phyloP scores from a whole-genome alignment of 352 stramenopile genomes.

The Pelagophyceae sp. region DNA sequence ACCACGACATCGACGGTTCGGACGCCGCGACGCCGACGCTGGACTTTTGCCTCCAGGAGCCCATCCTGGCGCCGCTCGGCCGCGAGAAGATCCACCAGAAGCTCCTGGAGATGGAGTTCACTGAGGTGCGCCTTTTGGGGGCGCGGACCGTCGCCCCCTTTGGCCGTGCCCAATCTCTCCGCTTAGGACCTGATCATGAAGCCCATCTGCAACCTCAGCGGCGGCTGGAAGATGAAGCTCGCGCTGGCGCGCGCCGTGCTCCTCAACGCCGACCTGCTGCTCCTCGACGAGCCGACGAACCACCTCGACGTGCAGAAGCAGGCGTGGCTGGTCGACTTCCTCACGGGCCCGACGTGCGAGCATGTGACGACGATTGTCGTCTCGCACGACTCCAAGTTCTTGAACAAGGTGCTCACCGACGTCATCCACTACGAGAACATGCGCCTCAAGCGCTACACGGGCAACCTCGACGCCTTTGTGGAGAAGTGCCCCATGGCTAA shows the following conservation, averaged over 20 bases:
- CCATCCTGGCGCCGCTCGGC: conserved; percentile 13
- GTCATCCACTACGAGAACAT: conserved; percentile 74
- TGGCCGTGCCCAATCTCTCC: too few relatives aligned
- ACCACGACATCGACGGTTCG: conserved; percentile 20
- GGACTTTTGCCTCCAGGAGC: conserved; percentile 18
- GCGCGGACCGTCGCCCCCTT: too few relatives aligned
- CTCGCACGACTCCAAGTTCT: conserved; percentile 72
- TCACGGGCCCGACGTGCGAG: conserved; percentile 59
- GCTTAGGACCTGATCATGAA: conserved; percentile 57
- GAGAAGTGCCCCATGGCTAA: conserved; percentile 40
- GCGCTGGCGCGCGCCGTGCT: conserved; percentile 41
- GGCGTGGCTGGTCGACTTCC: conserved; percentile 63
- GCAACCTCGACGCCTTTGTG: conserved; percentile 47
- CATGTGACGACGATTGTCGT: conserved; percentile 74
- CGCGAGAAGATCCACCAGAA: conserved; percentile 19
- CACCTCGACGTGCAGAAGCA: conserved; percentile 58
- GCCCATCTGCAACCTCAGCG: conserved; percentile 57
- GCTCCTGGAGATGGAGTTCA: conserved; percentile 62
- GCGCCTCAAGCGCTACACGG: conserved; percentile 53
- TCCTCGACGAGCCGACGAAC: conserved; percentile 84
- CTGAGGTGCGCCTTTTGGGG: too few relatives aligned
- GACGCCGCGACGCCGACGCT: conserved; percentile 16
- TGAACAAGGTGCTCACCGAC: conserved; percentile 71
- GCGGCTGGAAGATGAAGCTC: conserved; percentile 72
- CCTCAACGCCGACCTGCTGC: conserved; percentile 79